phyloP scores from a whole-genome alignment of 768 basidiomycete species.

The Macrolepiota dolichaula region DNA sequence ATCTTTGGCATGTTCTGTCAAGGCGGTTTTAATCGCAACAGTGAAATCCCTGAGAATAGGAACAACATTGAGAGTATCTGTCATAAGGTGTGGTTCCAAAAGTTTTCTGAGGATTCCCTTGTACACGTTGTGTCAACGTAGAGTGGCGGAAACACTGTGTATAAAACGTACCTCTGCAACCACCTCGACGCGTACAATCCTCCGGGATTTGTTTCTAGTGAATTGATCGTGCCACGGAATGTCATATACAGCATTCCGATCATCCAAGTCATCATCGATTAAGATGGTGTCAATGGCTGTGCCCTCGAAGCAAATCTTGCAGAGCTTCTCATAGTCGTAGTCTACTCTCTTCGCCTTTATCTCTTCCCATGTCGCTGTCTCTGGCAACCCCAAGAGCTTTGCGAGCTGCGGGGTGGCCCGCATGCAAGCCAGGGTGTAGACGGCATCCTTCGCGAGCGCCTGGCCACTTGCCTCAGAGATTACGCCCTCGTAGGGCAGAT shows the following conservation, averaged over 20 bases:
- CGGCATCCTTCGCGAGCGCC: slow-evolving; percentile 47
- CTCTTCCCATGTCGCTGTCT: slow-evolving; percentile 50
- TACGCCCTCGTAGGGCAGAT: slow-evolving; percentile 58
- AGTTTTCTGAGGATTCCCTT: slow-evolving; percentile 30
- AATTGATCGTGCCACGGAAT: slow-evolving; percentile 64
- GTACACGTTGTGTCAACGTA: slow-evolving; percentile 14
- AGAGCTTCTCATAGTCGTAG: slow-evolving; percentile 54
- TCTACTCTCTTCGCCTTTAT: slow-evolving; percentile 44
- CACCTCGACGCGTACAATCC: slow-evolving; percentile 67
- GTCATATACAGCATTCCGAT: slow-evolving; percentile 42
- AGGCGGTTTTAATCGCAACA: slow-evolving; percentile 27
- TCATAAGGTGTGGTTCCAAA: slow-evolving; percentile 16
- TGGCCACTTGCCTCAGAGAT: slow-evolving; percentile 61
- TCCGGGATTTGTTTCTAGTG: slow-evolving; percentile 46
- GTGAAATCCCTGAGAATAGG: slow-evolving; percentile 28
- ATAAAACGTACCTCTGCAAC: slow-evolving; percentile 58
- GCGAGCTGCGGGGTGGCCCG: slow-evolving; percentile 56
- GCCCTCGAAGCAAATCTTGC: slow-evolving; percentile 47
- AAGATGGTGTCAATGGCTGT: slow-evolving; percentile 66
- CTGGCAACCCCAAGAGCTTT: slow-evolving; percentile 41
- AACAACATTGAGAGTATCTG: slow-evolving; percentile 15
- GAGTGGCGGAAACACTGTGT: slow-evolving; percentile 5
- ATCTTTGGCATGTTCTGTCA: slow-evolving; percentile 38
- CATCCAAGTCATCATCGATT: slow-evolving; percentile 69
- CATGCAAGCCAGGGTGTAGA: slow-evolving; percentile 54